Base-by-base conservation (phyloP, 306 rosid species). In the Vigna radiata region DNA sequence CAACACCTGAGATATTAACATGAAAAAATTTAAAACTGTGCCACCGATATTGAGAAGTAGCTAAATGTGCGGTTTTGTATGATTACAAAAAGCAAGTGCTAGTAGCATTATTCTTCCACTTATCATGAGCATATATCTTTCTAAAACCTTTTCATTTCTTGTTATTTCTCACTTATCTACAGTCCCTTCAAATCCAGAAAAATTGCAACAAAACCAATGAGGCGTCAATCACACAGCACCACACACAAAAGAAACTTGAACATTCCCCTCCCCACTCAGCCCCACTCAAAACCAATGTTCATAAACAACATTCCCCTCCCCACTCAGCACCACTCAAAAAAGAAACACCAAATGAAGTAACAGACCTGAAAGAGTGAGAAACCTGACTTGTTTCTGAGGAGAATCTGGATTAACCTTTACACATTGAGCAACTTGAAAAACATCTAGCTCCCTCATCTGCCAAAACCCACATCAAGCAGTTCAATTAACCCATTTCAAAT, bases 371-470 rank as follows among this genome's bases (percentile, higher is more conserved):
- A 91, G 98, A 19, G 98, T 91, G 80, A 94, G 89, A 90, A 90
- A 85, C 81, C 98, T 86, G 90, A 94, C 94, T 82, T 89, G 94
- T 86, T 94, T 94, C 91, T 94, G 98, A 25, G 98, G 98, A 49
- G 98, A 88, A 84, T 94, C 98, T 41, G 98, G 98, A 87, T 94
- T 94, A 78, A 94, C 97, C 84, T 94, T 91, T 74, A 94, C 97
- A 77, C 94, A 94, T 17, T 87, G 76, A 5, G 94, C 89, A 81
- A 36, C 72, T 60, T 68, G 79, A 77, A 86, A 94, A 64, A 66
- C 88, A 72, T 89, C 91, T 83, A 94, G 85, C 68, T 37, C 90
- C 49, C 85, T 85, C 88, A 90, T 78, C 97, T 90, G 89, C 77
- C 77, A 79, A 50, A 79, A 77, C 31, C 80, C 79, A 77, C 63